phyloP scores from a whole-genome alignment of 2,329 filamentous ascomycete genomes.

The Gliomastix tumulicola region DNA sequence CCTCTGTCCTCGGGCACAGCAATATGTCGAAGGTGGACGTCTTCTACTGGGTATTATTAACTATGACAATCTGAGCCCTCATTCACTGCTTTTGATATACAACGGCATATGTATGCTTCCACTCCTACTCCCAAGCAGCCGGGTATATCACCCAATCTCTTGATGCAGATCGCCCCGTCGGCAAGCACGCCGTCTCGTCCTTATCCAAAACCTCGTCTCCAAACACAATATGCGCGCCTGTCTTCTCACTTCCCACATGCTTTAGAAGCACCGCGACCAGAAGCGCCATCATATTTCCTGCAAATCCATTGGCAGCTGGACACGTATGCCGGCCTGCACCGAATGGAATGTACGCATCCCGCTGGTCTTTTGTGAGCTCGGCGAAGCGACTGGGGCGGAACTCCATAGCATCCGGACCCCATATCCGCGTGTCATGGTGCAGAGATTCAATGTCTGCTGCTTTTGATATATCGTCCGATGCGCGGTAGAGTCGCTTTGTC shows the following conservation, averaged over 20 bases:
- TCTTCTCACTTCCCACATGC: neutral
- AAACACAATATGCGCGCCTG: neutral
- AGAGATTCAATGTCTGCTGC: constrained; percentile 1
- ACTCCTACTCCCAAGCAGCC: no score
- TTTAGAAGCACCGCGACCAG: neutral
- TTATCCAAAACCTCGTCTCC: neutral
- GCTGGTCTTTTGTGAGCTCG: neutral
- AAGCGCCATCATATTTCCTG: neutral
- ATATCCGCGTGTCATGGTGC: neutral
- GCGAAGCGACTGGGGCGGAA: neutral
- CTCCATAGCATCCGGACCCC: neutral
- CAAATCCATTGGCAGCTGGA: constrained; percentile 1
- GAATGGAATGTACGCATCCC: constrained; percentile 1
- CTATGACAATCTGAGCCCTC: no score
- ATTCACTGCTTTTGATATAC: no score
- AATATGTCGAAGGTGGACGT: no score
- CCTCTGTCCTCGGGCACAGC: no score
- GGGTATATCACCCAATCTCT: neutral
- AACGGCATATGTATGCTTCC: no score
- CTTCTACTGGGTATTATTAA: no score
- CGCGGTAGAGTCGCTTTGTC: neutral
- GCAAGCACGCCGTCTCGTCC: neutral
- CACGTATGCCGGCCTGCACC: neutral
- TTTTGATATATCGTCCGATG: neutral
- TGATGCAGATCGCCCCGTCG: neutral